Evolutionary conservation across 1,284 basidiomycete genomes (phyloP).

Genomic region (Entoloma clypeatum): DNA sequence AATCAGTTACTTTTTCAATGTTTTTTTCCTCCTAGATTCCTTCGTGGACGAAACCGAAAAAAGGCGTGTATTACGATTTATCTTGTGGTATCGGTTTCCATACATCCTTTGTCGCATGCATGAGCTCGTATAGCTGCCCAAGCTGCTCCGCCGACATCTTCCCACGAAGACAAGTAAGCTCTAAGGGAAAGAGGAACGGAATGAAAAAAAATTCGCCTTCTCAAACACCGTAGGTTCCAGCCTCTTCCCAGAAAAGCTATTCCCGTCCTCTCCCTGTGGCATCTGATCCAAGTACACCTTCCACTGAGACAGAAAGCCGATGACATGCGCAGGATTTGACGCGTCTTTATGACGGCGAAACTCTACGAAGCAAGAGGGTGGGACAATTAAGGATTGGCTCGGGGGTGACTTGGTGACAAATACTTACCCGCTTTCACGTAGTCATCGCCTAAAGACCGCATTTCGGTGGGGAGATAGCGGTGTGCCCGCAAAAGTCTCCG

Average conservation of each 20-base stretch:
- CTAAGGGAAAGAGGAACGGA: neutral
- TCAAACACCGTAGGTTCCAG: slow-evolving; percentile 77
- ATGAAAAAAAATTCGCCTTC: slow-evolving; percentile 49
- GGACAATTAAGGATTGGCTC: slow-evolving; percentile 1
- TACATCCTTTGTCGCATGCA: slow-evolving; percentile 83
- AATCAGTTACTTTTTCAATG: too few species aligned
- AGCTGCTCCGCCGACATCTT: slow-evolving; percentile 88
- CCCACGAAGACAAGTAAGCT: slow-evolving; percentile 4
- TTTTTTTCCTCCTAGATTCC: too few species aligned
- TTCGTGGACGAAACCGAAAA: too few species aligned
- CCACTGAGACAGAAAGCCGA: slow-evolving; percentile 93
- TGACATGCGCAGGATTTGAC: slow-evolving; percentile 84
- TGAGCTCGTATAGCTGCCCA: slow-evolving; percentile 87
- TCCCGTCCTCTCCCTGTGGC: slow-evolving; percentile 39
- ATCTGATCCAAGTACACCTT: slow-evolving; percentile 83
- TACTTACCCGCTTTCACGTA: slow-evolving; percentile 80
- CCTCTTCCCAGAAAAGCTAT: slow-evolving; percentile 61
- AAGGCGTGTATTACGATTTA: slow-evolving; percentile 16
- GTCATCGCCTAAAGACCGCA: slow-evolving; percentile 83
- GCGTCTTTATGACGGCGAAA: slow-evolving; percentile 78
- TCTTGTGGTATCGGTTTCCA: slow-evolving; percentile 59
- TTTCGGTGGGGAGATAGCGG: slow-evolving; percentile 68
- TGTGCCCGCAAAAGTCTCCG: slow-evolving; percentile 80
- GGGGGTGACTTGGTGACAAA: neutral
- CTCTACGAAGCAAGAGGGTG: slow-evolving; percentile 46